Evolutionary conservation across 306 rosid species (phyloP).

Genomic region (Canavalia ensiformis): DNA sequence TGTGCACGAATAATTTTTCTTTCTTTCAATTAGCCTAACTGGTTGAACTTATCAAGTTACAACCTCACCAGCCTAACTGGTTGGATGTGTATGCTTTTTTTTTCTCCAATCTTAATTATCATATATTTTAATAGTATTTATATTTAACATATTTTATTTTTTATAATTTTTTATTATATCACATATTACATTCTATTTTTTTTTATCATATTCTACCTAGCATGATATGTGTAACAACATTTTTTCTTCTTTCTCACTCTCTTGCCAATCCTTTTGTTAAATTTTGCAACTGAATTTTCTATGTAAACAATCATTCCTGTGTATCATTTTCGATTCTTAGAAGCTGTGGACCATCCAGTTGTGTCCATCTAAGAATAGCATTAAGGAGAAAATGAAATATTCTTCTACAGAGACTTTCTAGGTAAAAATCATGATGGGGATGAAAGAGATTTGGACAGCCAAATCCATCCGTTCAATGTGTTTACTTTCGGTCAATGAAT

Average conservation of each 20-base stretch:
- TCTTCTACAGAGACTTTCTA: slow-evolving; percentile 61
- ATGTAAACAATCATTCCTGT: slow-evolving; percentile 52
- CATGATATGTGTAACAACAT: no score
- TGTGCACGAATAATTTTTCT: no score
- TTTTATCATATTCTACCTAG: no score
- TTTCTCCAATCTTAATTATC: no score
- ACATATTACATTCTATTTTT: no score
- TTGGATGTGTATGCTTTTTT: background rate
- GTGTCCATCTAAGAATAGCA: slow-evolving; percentile 72
- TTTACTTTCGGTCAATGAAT: slow-evolving; percentile 44
- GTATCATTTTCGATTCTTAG: slow-evolving; percentile 58
- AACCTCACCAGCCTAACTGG: background rate
- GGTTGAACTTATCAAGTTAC: background rate
- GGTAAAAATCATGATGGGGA: slow-evolving; percentile 56
- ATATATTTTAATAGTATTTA: no score
- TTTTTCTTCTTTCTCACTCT: background rate
- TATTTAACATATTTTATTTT: no score
- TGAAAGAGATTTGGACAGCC: slow-evolving; percentile 54
- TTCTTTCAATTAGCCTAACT: no score
- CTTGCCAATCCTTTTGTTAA: background rate
- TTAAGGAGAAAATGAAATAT: slow-evolving; percentile 81
- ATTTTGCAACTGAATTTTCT: slow-evolving; percentile 33
- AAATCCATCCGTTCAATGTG: slow-evolving; percentile 42
- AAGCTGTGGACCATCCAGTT: slow-evolving; percentile 70
- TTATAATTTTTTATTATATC: no score